Percentiles rank a stretch among this genome's conserved stretches.
Conservation (phyloP, 2,329 filamentous ascomycete genomes). For the Microcyclosporella mali region DNA sequence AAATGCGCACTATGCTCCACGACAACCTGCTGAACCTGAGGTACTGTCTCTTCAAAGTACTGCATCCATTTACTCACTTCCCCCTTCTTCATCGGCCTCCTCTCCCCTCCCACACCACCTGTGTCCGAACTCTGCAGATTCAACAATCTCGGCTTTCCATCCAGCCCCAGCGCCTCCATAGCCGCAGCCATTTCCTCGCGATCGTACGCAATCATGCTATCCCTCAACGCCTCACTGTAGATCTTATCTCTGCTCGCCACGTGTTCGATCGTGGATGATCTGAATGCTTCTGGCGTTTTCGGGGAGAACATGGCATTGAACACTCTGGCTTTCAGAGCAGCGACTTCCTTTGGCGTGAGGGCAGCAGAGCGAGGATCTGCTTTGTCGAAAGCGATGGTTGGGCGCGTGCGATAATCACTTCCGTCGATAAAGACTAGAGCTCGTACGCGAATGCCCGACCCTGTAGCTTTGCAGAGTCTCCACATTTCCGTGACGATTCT, state of each 20-base stretch:
- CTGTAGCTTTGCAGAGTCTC: background rate
- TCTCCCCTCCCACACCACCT: slow-evolving; percentile 1
- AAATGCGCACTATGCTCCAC: slow-evolving; percentile 9
- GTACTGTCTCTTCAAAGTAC: slow-evolving; percentile 8
- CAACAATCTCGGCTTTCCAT: slow-evolving; percentile 2
- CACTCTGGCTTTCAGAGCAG: slow-evolving; percentile 2
- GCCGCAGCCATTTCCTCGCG: background rate
- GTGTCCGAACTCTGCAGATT: slow-evolving; percentile 11
- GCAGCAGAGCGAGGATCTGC: slow-evolving; percentile 4
- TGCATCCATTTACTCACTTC: slow-evolving; percentile 6
- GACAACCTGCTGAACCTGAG: slow-evolving; percentile 1
- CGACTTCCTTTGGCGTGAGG: slow-evolving; percentile 1
- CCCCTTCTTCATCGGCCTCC: slow-evolving; percentile 5
- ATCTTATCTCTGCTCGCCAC: slow-evolving; percentile 5
- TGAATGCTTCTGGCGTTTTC: slow-evolving; percentile 8
- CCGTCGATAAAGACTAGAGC: slow-evolving; percentile 12
- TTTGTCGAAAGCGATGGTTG: slow-evolving; percentile 8
- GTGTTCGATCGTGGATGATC: slow-evolving; percentile 2
- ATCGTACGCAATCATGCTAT: slow-evolving; percentile 9
- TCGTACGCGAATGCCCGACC: background rate
- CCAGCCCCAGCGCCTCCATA: slow-evolving; percentile 3
- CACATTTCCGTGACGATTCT: slow-evolving; percentile 5
- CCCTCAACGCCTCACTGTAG: slow-evolving; percentile 5
- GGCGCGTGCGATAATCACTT: slow-evolving; percentile 8
- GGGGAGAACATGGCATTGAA: slow-evolving; percentile 11